Percentiles rank a stretch among this genome's conserved stretches.
Conservation (phyloP, 768 basidiomycete species). For the Scleroderma bovista region DNA sequence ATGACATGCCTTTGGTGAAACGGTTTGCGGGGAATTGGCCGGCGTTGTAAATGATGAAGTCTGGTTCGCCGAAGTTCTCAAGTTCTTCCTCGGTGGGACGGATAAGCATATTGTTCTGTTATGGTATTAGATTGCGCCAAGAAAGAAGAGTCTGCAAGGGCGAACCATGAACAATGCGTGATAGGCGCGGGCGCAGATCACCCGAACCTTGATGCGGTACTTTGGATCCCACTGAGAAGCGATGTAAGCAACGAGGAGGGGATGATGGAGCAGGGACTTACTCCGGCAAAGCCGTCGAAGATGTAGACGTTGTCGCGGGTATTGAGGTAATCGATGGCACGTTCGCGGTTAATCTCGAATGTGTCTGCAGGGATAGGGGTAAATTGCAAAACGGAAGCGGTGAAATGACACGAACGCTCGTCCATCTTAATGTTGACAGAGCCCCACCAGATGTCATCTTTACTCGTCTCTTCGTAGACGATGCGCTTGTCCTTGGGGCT, state of each 20-base stretch:
- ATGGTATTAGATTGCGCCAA: slow-evolving; percentile 5
- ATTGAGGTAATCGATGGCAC: slow-evolving; percentile 98
- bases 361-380: slow-evolving; percentile 55
- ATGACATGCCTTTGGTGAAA: slow-evolving; percentile 99
- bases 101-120: slow-evolving; percentile 97
- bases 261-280: slow-evolving; percentile 29
- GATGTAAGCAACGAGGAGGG: neutral
- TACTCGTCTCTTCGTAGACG: slow-evolving; percentile 93
- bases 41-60: slow-evolving; percentile 99
- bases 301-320: slow-evolving; percentile 98
- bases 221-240: slow-evolving; percentile 85
- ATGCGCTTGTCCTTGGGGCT: slow-evolving; percentile 99
- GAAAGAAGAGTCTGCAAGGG: slow-evolving; percentile 17
- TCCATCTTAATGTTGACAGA: slow-evolving; percentile 99
- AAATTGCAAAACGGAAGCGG: neutral
- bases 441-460: slow-evolving; percentile 99
- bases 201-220: slow-evolving; percentile 99
- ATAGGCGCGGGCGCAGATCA: slow-evolving; percentile 97
- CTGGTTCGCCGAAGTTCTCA: slow-evolving; percentile 91
- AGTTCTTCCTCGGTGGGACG: slow-evolving; percentile 95
- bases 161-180: slow-evolving; percentile 97
- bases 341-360: slow-evolving; percentile 98
- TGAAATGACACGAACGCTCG: slow-evolving; percentile 57
- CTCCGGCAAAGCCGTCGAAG: slow-evolving; percentile 92
- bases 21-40: slow-evolving; percentile 99